Conservation (phyloP, 2,329 filamentous ascomycete genomes). For the Aureobasidium lini region DNA sequence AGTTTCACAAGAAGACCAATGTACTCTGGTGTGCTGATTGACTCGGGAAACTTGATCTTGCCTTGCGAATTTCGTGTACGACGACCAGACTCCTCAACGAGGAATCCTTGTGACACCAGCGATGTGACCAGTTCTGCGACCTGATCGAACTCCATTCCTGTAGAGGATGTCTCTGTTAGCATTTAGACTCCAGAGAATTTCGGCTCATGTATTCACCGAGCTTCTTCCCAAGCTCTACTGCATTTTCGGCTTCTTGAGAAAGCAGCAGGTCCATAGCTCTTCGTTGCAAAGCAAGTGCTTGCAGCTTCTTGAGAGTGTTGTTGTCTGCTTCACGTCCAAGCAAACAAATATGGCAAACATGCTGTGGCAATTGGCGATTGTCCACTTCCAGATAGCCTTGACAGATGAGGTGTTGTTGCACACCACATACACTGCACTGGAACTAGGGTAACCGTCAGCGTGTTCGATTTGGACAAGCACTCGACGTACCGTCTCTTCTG, state of each 20-base stretch:
- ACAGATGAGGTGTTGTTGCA: conserved; percentile 34
- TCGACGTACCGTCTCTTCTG: background rate
- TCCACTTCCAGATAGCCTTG: conserved; percentile 33
- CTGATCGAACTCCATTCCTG: background rate
- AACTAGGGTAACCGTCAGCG: conserved; percentile 23
- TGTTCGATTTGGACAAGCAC: no score
- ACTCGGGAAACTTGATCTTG: background rate
- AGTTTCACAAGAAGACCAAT: background rate
- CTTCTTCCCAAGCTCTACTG: background rate
- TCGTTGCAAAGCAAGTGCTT: background rate
- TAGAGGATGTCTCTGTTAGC: background rate
- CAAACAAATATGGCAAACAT: conserved; percentile 38
- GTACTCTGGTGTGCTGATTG: background rate
- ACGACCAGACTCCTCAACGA: background rate
- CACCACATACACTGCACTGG: conserved; percentile 32
- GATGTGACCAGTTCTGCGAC: background rate
- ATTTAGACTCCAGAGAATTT: background rate
- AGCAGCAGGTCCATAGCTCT: background rate
- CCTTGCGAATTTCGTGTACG: background rate
- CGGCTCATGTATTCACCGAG: background rate
- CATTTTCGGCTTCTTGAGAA: background rate
- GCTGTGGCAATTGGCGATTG: conserved; percentile 26
- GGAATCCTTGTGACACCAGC: background rate
- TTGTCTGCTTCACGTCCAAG: conserved; percentile 19
- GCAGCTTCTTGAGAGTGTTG: background rate